Evolutionary conservation across 257 asterid species (phyloP).

Genomic region (Euphrasia confusa): DNA sequence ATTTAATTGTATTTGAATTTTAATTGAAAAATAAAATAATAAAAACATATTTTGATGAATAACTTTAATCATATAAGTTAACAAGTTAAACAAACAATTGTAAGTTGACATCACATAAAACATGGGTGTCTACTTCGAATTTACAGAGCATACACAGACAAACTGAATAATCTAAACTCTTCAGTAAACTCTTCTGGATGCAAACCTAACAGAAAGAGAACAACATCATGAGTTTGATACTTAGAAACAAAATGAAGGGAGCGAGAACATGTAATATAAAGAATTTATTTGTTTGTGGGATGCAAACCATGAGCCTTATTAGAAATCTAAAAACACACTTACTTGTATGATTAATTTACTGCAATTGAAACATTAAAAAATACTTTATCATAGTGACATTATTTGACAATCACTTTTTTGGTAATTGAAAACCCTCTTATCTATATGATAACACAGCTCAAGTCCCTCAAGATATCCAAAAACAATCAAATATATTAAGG

Average conservation of each 20-base stretch:
- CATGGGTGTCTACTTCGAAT: too few species aligned
- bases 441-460: background rate
- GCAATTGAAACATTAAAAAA: background rate
- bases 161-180: too few species aligned
- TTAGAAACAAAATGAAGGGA: background rate
- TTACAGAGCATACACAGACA: too few species aligned
- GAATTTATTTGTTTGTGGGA: background rate
- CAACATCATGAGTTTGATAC: background rate
- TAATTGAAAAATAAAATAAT: too few species aligned
- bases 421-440: background rate
- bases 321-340: too few species aligned
- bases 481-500: conserved; percentile 11
- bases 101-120: too few species aligned
- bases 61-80: too few species aligned
- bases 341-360: background rate
- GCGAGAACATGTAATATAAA: background rate
- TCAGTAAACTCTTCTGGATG: conserved; percentile 62
- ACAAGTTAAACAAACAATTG: too few species aligned
- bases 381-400: background rate
- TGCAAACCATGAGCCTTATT: background rate
- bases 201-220: conserved; percentile 43
- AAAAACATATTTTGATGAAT: too few species aligned
- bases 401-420: background rate
- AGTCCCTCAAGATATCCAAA: conserved; percentile 9
- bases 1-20: too few species aligned